These are phyloP conservation scores for Lachnellula arida DNA, from an alignment of 2,329 filamentous ascomycete species.

Conservation along the genomic window DNA sequence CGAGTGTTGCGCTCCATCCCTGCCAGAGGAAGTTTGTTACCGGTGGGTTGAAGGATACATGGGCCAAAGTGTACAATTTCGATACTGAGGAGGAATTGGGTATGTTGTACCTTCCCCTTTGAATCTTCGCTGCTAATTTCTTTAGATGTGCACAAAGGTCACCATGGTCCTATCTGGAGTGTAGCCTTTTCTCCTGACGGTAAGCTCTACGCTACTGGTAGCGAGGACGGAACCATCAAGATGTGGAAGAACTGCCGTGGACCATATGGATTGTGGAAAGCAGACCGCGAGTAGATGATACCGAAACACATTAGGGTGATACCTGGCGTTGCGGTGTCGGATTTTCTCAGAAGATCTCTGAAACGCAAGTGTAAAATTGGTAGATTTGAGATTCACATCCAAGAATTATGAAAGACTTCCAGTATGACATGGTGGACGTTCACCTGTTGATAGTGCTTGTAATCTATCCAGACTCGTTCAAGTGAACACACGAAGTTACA, in stretches of 20 bases:
- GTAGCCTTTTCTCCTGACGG: conserved; percentile 92
- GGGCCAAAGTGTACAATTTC: conserved; percentile 92
- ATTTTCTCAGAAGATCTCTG: neutral
- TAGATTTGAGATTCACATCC: conserved; percentile 10
- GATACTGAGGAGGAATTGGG: conserved; percentile 76
- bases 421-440: too few species aligned
- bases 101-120: conserved; percentile 35
- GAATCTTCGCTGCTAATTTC: conserved; percentile 14
- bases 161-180: conserved; percentile 97
- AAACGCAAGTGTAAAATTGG: neutral
- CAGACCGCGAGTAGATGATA: conserved; percentile 19
- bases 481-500: too few species aligned
- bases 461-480: too few species aligned
- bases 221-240: conserved; percentile 97
- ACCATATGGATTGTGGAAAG: conserved; percentile 56
- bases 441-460: too few species aligned
- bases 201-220: conserved; percentile 92
- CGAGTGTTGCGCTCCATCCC: conserved; percentile 83
- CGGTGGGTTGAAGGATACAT: conserved; percentile 86
- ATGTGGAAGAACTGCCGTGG: conserved; percentile 71
- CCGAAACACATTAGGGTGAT: conserved; percentile 1
- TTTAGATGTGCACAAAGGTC: conserved; percentile 86
- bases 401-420: neutral
- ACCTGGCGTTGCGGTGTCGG: conserved; percentile 8
- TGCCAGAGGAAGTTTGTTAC: conserved; percentile 80